Base-by-base conservation (phyloP, 139 green algal genomes). In the Desmodesmus armatus region DNA sequence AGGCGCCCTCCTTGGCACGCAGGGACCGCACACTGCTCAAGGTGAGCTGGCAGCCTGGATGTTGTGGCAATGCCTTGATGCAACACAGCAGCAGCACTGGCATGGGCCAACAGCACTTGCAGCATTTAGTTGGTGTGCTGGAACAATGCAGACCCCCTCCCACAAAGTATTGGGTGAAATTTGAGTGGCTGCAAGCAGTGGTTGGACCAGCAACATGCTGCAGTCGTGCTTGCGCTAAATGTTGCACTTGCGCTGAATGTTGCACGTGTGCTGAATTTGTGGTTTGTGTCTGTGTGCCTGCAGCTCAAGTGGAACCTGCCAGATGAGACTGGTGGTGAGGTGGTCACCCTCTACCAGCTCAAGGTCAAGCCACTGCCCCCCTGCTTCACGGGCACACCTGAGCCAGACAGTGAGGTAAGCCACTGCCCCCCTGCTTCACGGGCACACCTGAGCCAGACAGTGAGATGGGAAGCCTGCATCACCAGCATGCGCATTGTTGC, bases 281-380 rank as follows among this genome's bases (percentile, higher is more conserved):
- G 21, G 29, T 53, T 7, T 29, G 31, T 72, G 75, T 5, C 23
- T 53, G n/a, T 70, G 31, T 31, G 3, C 2, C 6, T 53, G 88
- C 87, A 96, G 91, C 83, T 96, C 33, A 93, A 94, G 72, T 96
- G 93, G 91, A 73, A 43, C 19, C 65, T 89, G 41, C 93, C 93
- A 0, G 89, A 93, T 60, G 93, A 96, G 65, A 91, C 90, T 44
- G 93, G 93, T 23, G 93, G 93, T 11, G 66, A 85, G 19, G 44
- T 51, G 11, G 90, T 93, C 51, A 69, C 83, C 17, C 58, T 69
- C 6, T 96, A 95, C 71, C 76, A 90, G 44, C 78, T 91, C 75
- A 77, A 92, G 83, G 84, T 95, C 39, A 49, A 55, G n/a, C 89
- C 91, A 4, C 65, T 80, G n/a, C 91, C 87, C 0, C 47, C 73